Evolutionary conservation across 352 stramenopile genomes (phyloP).

Genomic region (Globisporangium cylindrosporum): DNA sequence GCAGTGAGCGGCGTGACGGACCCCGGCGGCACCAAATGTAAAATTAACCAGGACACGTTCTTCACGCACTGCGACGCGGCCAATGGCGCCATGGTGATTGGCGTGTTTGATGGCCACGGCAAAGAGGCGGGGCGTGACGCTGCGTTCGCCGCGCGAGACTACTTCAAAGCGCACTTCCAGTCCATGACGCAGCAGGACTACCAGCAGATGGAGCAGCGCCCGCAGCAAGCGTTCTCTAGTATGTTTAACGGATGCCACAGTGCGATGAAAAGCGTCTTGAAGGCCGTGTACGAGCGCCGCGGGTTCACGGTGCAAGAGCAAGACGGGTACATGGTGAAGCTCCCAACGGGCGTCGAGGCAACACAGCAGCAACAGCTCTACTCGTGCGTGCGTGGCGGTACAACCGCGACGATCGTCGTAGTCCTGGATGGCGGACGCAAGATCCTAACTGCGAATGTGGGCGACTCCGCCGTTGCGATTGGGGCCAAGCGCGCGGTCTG

Average conservation of each 20-base stretch:
- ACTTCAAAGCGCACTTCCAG: constrained; percentile 64
- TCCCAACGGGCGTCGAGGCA: neutral
- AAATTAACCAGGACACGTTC: constrained; percentile 89
- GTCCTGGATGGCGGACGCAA: constrained; percentile 63
- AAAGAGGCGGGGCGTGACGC: constrained; percentile 71
- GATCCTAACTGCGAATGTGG: constrained; percentile 81
- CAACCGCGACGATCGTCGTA: constrained; percentile 81
- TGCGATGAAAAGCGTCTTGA: constrained; percentile 61
- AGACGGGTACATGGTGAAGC: constrained; percentile 57
- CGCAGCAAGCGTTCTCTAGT: constrained; percentile 40
- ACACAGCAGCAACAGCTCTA: constrained; percentile 19
- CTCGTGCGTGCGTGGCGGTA: constrained; percentile 88
- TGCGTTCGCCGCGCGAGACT: constrained; percentile 52
- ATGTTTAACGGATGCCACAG: constrained; percentile 65
- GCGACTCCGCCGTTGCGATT: constrained; percentile 67
- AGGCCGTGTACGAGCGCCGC: constrained; percentile 49
- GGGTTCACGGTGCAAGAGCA: constrained; percentile 62
- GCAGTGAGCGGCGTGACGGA: constrained; percentile 54
- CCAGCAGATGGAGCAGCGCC: constrained; percentile 44
- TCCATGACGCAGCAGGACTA: constrained; percentile 45
- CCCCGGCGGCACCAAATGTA: constrained; percentile 45
- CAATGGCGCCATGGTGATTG: constrained; percentile 51
- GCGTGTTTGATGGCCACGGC: constrained; percentile 87
- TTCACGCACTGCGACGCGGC: constrained; percentile 56
- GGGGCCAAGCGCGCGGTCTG: constrained; percentile 13